phyloP scores from a whole-genome alignment of 2,329 filamentous ascomycete genomes.

The Microsporum audouinii region DNA sequence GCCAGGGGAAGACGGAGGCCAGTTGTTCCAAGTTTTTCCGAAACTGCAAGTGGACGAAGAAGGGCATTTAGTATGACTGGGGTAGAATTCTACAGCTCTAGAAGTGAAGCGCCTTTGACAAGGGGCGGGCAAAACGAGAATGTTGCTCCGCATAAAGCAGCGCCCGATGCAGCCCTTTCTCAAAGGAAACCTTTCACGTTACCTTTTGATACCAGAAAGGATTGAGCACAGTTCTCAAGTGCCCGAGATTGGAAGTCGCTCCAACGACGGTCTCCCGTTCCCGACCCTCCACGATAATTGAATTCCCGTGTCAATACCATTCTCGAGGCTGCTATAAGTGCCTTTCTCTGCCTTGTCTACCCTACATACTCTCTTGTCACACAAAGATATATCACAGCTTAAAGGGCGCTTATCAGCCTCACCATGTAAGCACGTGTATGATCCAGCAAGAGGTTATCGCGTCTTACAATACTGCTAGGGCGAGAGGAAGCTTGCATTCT shows the following conservation, averaged over 20 bases:
- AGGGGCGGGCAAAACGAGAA: background rate
- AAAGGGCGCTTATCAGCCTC: background rate
- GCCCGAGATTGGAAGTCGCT: background rate
- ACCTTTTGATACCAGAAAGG: background rate
- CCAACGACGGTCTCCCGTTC: background rate
- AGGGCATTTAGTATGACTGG: conserved; percentile 23
- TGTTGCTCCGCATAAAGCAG: background rate
- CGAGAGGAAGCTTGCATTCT: background rate
- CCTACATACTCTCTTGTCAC: background rate
- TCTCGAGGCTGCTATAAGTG: background rate
- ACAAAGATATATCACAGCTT: background rate
- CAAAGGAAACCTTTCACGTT: background rate
- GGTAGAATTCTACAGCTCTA: conserved; percentile 14
- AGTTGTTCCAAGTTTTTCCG: conserved; percentile 49
- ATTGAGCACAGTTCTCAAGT: background rate
- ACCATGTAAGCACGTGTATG: conserved; percentile 2
- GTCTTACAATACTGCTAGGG: background rate
- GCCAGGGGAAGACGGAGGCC: conserved; percentile 50
- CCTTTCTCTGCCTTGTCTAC: background rate
- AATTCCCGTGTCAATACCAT: background rate
- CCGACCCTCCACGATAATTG: background rate
- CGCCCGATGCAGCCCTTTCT: background rate
- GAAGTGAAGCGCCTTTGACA: background rate
- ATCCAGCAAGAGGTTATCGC: background rate
- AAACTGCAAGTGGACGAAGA: conserved; percentile 40